Conservation (phyloP, 2,329 filamentous ascomycete genomes). For the Pseudopyrenochaeta lycopersici region DNA sequence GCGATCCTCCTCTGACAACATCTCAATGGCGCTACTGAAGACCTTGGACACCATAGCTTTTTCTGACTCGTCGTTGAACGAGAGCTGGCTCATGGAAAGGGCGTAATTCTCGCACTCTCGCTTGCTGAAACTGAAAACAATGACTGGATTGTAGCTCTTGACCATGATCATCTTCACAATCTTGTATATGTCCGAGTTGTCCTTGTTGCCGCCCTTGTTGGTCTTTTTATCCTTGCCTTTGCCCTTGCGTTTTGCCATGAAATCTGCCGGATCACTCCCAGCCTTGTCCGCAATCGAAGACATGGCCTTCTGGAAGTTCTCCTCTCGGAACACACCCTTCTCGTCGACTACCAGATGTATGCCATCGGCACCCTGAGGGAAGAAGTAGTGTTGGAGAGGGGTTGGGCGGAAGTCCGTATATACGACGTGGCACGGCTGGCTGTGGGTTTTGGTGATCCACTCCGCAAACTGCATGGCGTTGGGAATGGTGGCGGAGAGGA, state of each 20-base stretch:
- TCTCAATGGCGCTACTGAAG: slow-evolving; percentile 91
- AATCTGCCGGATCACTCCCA: slow-evolving; percentile 82
- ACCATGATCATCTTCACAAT: slow-evolving; percentile 99
- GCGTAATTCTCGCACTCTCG: slow-evolving; percentile 93
- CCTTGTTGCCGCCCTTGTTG: slow-evolving; percentile 79
- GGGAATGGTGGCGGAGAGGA: slow-evolving; percentile 96
- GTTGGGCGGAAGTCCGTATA: slow-evolving; percentile 99
- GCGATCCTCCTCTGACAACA: slow-evolving; percentile 90
- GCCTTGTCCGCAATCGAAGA: slow-evolving; percentile 85
- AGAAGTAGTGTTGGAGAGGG: slow-evolving; percentile 97
- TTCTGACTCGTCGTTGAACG: slow-evolving; percentile 96
- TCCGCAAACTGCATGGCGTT: slow-evolving; percentile 99
- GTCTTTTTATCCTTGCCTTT: slow-evolving; percentile 91
- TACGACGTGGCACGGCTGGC: slow-evolving; percentile 97
- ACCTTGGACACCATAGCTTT: slow-evolving; percentile 94
- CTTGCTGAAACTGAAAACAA: slow-evolving; percentile 99
- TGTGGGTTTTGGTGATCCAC: slow-evolving; percentile 98
- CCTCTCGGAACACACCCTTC: slow-evolving; percentile 93
- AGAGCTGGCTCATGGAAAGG: slow-evolving; percentile 82
- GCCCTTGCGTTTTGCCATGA: slow-evolving; percentile 81
- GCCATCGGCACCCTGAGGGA: slow-evolving; percentile 89
- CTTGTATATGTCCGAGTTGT: slow-evolving; percentile 87
- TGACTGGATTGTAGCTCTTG: slow-evolving; percentile 96
- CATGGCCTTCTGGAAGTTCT: slow-evolving; percentile 98
- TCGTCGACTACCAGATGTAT: slow-evolving; percentile 96